phyloP scores from a whole-genome alignment of 345 rosid species.

The Leavenworthia alabamica region DNA sequence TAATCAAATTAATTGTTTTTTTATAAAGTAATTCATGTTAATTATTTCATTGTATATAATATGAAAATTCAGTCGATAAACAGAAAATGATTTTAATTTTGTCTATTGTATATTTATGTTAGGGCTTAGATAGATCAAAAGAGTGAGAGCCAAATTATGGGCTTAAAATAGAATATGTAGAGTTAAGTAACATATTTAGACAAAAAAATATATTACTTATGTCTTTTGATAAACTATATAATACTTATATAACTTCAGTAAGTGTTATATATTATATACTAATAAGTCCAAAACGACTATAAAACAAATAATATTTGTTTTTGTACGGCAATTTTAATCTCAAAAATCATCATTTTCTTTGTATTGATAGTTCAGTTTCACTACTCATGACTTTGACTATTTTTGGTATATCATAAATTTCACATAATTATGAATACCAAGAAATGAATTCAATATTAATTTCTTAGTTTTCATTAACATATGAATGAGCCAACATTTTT shows the following conservation, averaged over 20 bases:
- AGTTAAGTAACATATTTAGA: background rate
- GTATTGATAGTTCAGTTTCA: background rate
- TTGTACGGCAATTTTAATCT: background rate
- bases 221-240: background rate
- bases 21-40: too few relatives aligned
- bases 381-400: conserved; percentile 21
- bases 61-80: background rate
- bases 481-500: background rate
- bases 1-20: too few relatives aligned
- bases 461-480: background rate
- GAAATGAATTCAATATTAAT: background rate
- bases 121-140: background rate
- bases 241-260: background rate
- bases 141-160: background rate
- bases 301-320: conserved; percentile 1
- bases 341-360: background rate
- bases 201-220: background rate
- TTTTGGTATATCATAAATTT: background rate
- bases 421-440: too few relatives aligned
- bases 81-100: background rate
- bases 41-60: background rate
- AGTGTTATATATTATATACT: background rate
- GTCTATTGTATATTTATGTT: background rate
- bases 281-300: background rate
- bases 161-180: conserved; percentile 4